Evolutionary conservation across 345 rosid species (phyloP).

Genomic region (Citrus reticulata): DNA sequence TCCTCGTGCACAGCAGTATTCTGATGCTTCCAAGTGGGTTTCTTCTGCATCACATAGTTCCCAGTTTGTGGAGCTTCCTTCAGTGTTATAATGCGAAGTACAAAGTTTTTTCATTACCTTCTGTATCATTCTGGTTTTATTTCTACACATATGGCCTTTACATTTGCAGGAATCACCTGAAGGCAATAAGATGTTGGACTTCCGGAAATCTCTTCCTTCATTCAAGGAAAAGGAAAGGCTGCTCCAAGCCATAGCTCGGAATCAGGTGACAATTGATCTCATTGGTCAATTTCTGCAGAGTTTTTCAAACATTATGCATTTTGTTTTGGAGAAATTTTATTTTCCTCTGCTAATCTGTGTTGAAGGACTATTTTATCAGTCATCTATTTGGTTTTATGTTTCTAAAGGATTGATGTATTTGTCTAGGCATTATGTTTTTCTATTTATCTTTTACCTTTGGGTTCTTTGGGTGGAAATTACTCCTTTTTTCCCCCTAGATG

Average conservation of each 20-base stretch:
- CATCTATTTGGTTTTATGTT: neutral
- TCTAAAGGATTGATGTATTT: neutral
- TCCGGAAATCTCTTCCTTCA: slow-evolving; percentile 81
- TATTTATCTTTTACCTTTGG: neutral
- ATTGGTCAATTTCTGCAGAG: neutral
- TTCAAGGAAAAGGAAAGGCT: slow-evolving; percentile 89
- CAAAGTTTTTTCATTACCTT: slow-evolving; percentile 1
- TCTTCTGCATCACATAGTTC: too few relatives aligned
- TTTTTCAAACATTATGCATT: neutral
- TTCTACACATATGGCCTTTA: neutral
- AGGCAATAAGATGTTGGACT: slow-evolving; percentile 75
- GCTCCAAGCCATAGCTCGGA: slow-evolving; percentile 94
- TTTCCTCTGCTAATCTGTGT: neutral
- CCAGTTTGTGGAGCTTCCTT: neutral
- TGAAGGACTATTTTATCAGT: neutral
- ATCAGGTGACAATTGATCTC: slow-evolving; percentile 55
- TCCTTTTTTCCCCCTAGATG: neutral
- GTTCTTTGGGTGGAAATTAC: neutral
- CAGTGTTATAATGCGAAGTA: neutral
- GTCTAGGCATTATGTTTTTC: neutral
- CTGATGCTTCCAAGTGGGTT: too few relatives aligned
- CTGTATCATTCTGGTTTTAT: neutral
- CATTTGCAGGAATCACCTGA: slow-evolving; percentile 81
- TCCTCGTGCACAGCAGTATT: too few relatives aligned
- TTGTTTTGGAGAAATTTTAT: neutral